phyloP scores from a whole-genome alignment of 2,329 filamentous ascomycete genomes.

The Colletotrichum camelliae region DNA sequence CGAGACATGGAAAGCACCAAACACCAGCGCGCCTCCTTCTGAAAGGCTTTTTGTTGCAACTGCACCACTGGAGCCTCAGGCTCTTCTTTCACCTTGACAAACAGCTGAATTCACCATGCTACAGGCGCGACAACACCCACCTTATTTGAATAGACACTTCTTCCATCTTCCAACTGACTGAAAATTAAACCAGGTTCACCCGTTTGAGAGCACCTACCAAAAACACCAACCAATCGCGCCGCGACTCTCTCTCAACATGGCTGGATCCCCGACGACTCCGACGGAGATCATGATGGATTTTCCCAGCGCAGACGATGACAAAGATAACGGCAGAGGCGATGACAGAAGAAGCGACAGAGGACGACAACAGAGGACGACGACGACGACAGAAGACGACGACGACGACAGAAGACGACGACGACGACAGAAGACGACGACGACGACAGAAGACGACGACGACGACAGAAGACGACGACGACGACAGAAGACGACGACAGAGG shows the following conservation, averaged over 20 bases:
- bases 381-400: too few relatives aligned
- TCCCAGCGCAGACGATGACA: not conserved
- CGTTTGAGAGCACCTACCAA: not conserved
- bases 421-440: too few relatives aligned
- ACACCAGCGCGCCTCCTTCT: not conserved
- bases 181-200: not conserved
- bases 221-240: not conserved
- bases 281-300: fast-evolving
- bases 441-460: too few relatives aligned
- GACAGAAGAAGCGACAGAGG: not conserved
- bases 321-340: fast-evolving
- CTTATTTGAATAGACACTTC: not conserved
- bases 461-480: too few relatives aligned
- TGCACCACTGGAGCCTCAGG: not conserved
- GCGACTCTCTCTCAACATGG: not conserved
- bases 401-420: too few relatives aligned
- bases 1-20: not conserved
- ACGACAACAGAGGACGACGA: too few relatives aligned
- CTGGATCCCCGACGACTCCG: not conserved
- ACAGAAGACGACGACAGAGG: not conserved
- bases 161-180: not conserved
- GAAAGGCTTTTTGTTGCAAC: not conserved
- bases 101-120: not conserved
- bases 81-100: not conserved
- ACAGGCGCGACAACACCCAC: not conserved